Evolutionary conservation across 1,284 basidiomycete species (phyloP), one percentile per base, ranked within the genome.

Genomic region (Flammula alnicola): DNA sequence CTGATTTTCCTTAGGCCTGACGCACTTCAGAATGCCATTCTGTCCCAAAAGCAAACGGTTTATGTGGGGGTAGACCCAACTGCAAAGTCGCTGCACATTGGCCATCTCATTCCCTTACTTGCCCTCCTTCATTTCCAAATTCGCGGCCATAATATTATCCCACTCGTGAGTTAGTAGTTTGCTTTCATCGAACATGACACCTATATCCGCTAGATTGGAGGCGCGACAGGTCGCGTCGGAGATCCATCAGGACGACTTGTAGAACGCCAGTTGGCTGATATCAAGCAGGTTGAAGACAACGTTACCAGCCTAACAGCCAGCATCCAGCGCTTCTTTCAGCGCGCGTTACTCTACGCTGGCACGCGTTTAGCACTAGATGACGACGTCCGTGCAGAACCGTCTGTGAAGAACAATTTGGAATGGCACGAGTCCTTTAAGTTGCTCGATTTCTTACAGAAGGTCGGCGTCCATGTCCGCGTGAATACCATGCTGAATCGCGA

Each of bases 11-110:
- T 7, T 26, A 72, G 70, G 44, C 70, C 69, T 36, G 69, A 75
- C 41, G 66, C 67, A 25, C 70, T 83, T 9, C 62, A 65, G 26
- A 47, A 61, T 38, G 67, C 66, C 1, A 61, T 78, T 16, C 54
- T 63, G 42, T 57, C 64, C 2, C 59, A 61, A 38, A 69, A 66
- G 11, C 82, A 79, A 52, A 84, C 83, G 0, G 79, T 95, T 12
- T 99, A 99, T 65, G 78, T 86, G 10, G 96, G 96, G 30, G 81
- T 98, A 41, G 97, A 99, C 67, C 97, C 97, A 0, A 93, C 94
- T 1, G 95, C 95, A 1, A 75, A 73, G 25, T 88, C 92, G 0
- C 75, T 99, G 14, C 96, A 99, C 67, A 91, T 95, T 45, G 96
- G 96, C 3, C 96, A 99, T 64, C 81, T 99, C 1, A 73, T 98